phyloP scores from a whole-genome alignment of 129 eudicot species.

The Arctium lappa region DNA sequence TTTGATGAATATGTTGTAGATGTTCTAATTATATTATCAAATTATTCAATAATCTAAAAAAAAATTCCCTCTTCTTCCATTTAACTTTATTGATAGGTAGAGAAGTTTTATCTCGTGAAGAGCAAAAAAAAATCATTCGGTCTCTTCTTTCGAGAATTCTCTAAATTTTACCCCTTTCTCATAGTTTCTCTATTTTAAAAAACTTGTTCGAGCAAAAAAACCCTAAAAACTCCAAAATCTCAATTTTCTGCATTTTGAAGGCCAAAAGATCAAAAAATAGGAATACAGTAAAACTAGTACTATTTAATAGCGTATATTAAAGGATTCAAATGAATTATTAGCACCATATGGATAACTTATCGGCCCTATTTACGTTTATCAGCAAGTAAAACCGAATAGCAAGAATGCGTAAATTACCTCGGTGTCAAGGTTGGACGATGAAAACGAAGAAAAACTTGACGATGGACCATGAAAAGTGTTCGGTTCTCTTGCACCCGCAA shows the following conservation, averaged over 20 bases:
- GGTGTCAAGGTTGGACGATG: constrained; percentile 84
- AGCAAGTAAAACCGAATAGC: not conserved
- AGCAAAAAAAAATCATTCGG: no score
- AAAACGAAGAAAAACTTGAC: constrained; percentile 68
- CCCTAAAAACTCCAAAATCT: no score
- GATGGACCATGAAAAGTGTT: constrained; percentile 39
- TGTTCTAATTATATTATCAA: no score
- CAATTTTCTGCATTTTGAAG: not conserved
- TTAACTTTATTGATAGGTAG: no score
- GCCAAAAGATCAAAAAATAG: no score
- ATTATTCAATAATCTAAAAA: no score
- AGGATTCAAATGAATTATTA: not conserved
- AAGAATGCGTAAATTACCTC: constrained; percentile 40
- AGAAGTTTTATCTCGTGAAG: no score
- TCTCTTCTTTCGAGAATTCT: not conserved
- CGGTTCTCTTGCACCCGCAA: constrained; percentile 18
- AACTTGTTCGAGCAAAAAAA: no score
- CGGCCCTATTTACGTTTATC: not conserved
- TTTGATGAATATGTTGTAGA: no score
- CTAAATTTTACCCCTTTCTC: not conserved
- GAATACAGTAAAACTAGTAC: not conserved
- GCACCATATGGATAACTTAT: not conserved
- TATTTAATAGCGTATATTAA: not conserved
- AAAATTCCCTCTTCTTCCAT: no score
- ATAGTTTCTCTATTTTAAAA: no score